Evolutionary conservation across 2,329 filamentous ascomycete genomes (phyloP).

Genomic region (Phaeomoniella chlamydospora): DNA sequence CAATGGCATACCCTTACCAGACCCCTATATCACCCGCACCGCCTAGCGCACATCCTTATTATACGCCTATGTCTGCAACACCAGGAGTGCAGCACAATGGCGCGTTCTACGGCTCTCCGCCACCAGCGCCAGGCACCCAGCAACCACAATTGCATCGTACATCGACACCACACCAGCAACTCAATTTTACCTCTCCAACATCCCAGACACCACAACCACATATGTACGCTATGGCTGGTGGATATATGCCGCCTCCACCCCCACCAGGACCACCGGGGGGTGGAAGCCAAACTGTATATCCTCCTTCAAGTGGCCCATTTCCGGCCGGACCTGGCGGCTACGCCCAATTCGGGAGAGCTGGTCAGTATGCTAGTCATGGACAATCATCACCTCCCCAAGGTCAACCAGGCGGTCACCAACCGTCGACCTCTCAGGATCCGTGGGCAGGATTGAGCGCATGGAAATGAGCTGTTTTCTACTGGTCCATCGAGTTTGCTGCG

Average conservation of each 20-base stretch:
- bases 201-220: slow-evolving; percentile 26
- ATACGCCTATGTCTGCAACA: slow-evolving; percentile 17
- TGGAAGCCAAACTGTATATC: slow-evolving; percentile 39
- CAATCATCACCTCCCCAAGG: neutral
- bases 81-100: slow-evolving; percentile 11
- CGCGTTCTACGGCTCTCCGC: slow-evolving; percentile 10
- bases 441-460: slow-evolving; percentile 59
- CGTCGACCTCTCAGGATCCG: slow-evolving; percentile 35
- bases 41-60: slow-evolving; percentile 18
- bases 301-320: slow-evolving; percentile 20
- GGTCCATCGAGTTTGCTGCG: no score
- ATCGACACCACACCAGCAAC: slow-evolving; percentile 17
- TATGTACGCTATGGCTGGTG: slow-evolving; percentile 37
- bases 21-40: slow-evolving; percentile 23
- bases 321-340: slow-evolving; percentile 40
- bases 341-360: slow-evolving; percentile 16
- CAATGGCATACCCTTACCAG: slow-evolving; percentile 33
- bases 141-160: slow-evolving; percentile 17
- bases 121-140: slow-evolving; percentile 13
- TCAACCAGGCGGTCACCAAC: slow-evolving; percentile 12
- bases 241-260: slow-evolving; percentile 53
- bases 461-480: no score
- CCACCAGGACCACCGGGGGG: slow-evolving; percentile 44
- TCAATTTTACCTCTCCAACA: slow-evolving; percentile 5
- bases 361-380: slow-evolving; percentile 12